A percentile compares a stretch with the other conserved stretches of the same genome.
These are phyloP conservation scores for Claviceps sp. DNA, from an alignment of 2,329 filamentous ascomycete species.

Conservation along the genomic window DNA sequence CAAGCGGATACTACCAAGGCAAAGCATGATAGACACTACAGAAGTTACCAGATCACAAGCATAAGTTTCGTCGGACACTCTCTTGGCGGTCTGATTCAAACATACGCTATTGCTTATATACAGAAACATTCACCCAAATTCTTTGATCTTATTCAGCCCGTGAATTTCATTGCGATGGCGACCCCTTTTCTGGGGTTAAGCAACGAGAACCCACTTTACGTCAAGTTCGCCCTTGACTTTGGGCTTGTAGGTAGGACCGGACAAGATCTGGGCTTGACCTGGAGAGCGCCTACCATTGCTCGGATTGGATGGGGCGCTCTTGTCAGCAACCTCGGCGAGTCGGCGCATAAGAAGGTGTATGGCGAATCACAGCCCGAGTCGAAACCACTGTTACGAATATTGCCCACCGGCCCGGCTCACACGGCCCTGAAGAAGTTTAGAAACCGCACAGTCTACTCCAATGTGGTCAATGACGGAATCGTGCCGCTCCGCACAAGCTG, in stretches of 20 bases:
- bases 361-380: constrained; percentile 59
- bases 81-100: constrained; percentile 78
- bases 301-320: constrained; percentile 81
- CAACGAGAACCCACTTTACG: constrained; percentile 94
- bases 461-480: constrained; percentile 95
- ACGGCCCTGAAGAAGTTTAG: constrained; percentile 75
- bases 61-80: constrained; percentile 94
- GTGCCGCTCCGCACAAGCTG: constrained; percentile 91
- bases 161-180: constrained; percentile 84
- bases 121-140: constrained; percentile 90
- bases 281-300: constrained; percentile 77
- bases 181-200: constrained; percentile 83
- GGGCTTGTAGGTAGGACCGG: constrained; percentile 92
- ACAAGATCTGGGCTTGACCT: constrained; percentile 87
- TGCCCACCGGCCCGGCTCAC: constrained; percentile 86
- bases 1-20: constrained; percentile 40
- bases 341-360: constrained; percentile 44
- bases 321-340: constrained; percentile 67
- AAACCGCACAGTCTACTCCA: constrained; percentile 87
- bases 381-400: constrained; percentile 76
- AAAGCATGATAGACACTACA: constrained; percentile 31
- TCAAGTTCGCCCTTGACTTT: constrained; percentile 94
- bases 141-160: constrained; percentile 70
- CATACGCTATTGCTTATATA: constrained; percentile 90
- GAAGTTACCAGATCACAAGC: constrained; percentile 74